Percentiles rank a stretch among this genome's conserved stretches.
Evolutionary conservation across 2,329 filamentous ascomycete species (phyloP).

Genomic region (Didymosphaeria variabile): DNA sequence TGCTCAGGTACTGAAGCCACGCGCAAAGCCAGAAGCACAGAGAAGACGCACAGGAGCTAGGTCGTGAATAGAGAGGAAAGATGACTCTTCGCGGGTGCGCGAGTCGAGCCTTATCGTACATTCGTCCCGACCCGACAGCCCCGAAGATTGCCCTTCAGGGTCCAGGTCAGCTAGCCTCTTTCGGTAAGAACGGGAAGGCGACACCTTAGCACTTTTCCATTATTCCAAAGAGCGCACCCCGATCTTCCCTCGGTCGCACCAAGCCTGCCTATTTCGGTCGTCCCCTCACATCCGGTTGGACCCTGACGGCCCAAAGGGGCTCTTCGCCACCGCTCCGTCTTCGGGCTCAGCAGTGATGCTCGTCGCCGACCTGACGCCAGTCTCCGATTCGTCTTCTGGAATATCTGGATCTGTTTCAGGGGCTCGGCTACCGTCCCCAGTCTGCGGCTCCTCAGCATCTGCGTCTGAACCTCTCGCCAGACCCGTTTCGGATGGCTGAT

Average conservation of each 20-base stretch:
- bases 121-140: slow-evolving; percentile 6
- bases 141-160: slow-evolving; percentile 14
- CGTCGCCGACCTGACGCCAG: background rate
- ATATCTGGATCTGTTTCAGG: slow-evolving; percentile 13
- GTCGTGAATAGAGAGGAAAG: background rate
- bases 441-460: slow-evolving; percentile 11
- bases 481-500: slow-evolving; percentile 20
- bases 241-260: background rate
- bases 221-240: background rate
- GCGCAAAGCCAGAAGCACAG: background rate
- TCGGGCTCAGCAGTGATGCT: slow-evolving; percentile 13
- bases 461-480: slow-evolving; percentile 3
- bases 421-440: slow-evolving; percentile 5
- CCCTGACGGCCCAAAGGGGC: slow-evolving; percentile 6
- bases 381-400: slow-evolving; percentile 18
- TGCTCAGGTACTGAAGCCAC: background rate
- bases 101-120: slow-evolving; percentile 11
- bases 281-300: slow-evolving; percentile 9
- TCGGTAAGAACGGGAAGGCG: background rate
- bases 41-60: background rate
- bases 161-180: background rate
- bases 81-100: slow-evolving; percentile 14
- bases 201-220: background rate
- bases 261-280: background rate
- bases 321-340: slow-evolving; percentile 13